Base-by-base conservation (phyloP, 1,139 yeast species). In the Arxiozyma telluris region DNA sequence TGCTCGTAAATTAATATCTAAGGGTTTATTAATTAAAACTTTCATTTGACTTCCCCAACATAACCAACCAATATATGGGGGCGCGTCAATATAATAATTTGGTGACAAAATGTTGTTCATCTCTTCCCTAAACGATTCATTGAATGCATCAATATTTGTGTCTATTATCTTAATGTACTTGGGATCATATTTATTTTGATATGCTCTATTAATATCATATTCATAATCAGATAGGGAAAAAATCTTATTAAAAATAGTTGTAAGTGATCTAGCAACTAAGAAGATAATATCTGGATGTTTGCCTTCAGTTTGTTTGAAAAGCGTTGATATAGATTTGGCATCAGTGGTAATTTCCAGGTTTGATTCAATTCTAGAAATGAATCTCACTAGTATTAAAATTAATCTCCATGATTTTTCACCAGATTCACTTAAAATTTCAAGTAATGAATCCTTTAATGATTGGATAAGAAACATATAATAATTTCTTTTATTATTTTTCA, bases 231-330 rank as follows among this genome's bases (percentile, higher is more conserved):
- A 84, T 50, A 82, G 71, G 0, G 77, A 70, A 50, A 77, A 73
- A 15, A 83, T 66, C 55, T 81, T 80, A 56, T 77, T 79, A 41
- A 84, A 67, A 20, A 87, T 63, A 43, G 80, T 76, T 2, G 85
- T 74, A 22, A 86, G 67, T 15, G 91, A 87, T 55, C 80, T 82
- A 55, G 85, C 72, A 15, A 88, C 84, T 48, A 80, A 70, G 54
- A 83, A 77, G 1, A 91, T 77, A 47, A 88, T 74, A 3, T 79
- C 73, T 0, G 97, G 97, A 67, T 90, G 96, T 43, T 81, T 82
- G 23, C 80, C 77, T n/a, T 80, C 71, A 0, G 88, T 79, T 47
- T 79, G 79, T 17, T 74, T 71, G 17, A 81, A 74, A 49, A 90
- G 73, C 9, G 79, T 64, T 38, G 70, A 69, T 20, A 86, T 65